Evolutionary conservation across 345 rosid genomes (phyloP), one percentile per base, ranked within the genome.

Genomic region (Eucalyptus erythrocorys): DNA sequence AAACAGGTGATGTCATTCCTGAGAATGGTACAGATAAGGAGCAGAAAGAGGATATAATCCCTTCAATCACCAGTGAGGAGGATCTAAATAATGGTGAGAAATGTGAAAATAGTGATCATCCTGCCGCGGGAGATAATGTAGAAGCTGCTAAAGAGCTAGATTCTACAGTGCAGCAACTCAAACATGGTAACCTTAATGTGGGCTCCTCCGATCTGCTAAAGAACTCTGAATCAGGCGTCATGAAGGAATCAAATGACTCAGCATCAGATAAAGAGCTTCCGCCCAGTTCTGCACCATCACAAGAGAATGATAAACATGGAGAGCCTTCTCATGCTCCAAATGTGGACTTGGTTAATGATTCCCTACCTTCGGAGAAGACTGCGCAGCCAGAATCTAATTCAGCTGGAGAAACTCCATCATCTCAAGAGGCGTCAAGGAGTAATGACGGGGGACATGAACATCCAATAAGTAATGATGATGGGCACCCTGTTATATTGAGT

Each of bases 1-100:
- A 84, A 13, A 84, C 34, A 1, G 45, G 81, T 8, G 4, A 84
- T 66, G 84, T 40, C 89, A 92, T 88, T 87, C 91, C 79, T 80
- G 92, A 92, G 49, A 89, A 90, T 92, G 93, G 89, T 89, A 89
- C 90, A 71, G 85, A 85, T 51, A 93, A 94, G 87, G 95, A 89
- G 64, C 90, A 90, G 86, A 90, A 90, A 86, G 93, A 86, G 48
- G 92, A 92, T 90, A 90, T 86, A 53, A 64, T 87, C 79, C 59
- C 91, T 81, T 85, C 93, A 42, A 81, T 87, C 89, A 71, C 88
- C 88, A 93, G 88, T 87, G 94, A 87, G 55, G 87, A 30, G 86
- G 91, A 90, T 81, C 76, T 88, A 45, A 86, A 91, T 59, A 92
- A 90, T 89, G 89, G 86, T 88, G 90, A 86, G 34, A 87, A 85